Conservation (phyloP, 2,329 filamentous ascomycete species). For the Talaromyces islandicus region DNA sequence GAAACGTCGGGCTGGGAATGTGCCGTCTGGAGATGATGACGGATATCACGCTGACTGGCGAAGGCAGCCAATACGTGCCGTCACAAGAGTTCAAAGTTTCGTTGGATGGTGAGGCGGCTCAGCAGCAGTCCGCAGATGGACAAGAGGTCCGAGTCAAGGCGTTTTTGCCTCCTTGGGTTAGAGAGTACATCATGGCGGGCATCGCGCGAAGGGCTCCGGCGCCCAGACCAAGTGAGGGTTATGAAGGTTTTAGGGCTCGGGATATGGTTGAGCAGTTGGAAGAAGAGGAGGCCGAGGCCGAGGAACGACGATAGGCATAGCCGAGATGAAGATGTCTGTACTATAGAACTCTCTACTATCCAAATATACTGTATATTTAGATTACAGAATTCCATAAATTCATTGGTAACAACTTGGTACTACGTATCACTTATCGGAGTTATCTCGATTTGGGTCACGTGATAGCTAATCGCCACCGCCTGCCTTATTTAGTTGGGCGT, state of each 20-base stretch:
- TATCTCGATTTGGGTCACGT: too few relatives aligned
- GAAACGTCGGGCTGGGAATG: slow-evolving; percentile 79
- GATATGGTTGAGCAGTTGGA: slow-evolving; percentile 32
- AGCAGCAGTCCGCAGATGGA: slow-evolving; percentile 30
- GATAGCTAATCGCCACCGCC: background rate
- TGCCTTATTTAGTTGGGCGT: background rate
- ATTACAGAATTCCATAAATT: background rate
- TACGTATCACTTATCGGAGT: too few relatives aligned
- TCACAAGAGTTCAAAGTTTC: slow-evolving; percentile 58
- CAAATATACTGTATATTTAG: background rate
- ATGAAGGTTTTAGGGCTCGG: slow-evolving; percentile 28
- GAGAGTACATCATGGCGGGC: slow-evolving; percentile 36
- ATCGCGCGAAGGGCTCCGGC: slow-evolving; percentile 29
- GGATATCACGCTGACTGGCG: slow-evolving; percentile 64
- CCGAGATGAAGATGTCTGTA: background rate
- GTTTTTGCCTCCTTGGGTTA: slow-evolving; percentile 74
- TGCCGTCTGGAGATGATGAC: slow-evolving; percentile 91
- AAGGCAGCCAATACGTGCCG: slow-evolving; percentile 54
- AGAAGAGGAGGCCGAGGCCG: slow-evolving; percentile 22
- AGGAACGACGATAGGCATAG: background rate
- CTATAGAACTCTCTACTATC: background rate
- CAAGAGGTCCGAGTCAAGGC: slow-evolving; percentile 61
- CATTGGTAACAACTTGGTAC: background rate
- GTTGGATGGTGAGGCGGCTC: slow-evolving; percentile 36
- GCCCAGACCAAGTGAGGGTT: slow-evolving; percentile 11